Base-by-base conservation (phyloP, 176 grass and related monocot species). In the Echinochloa phyllopogon region DNA sequence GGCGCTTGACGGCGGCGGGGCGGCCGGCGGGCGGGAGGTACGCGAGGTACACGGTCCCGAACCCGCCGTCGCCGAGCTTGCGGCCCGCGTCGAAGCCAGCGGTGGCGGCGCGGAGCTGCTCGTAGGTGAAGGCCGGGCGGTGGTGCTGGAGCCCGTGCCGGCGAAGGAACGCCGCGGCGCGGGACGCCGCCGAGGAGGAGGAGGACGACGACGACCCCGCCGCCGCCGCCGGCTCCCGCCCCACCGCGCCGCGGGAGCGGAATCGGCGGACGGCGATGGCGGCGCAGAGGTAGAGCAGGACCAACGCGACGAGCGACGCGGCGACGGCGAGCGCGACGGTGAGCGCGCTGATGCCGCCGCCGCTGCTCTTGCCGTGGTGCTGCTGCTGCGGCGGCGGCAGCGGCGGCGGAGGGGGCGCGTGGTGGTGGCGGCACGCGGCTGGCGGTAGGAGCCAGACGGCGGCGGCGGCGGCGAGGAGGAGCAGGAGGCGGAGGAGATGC, bases 21-120 rank as follows among this genome's bases (percentile, higher is more conserved):
- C 86, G 83, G 33, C 90, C 92, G 14, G 79, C 64, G 29, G 83
- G 86, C 37, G 86, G 82, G 75, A 97, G 85, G 81, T 89, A 62
- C 0, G 63, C 95, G 36, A 94, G 88, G 84, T 87, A 97, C 3
- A 97, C 95, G 1, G 95, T 87, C 24, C 95, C 92, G 62, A 97
- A 97, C 7, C 95, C 90, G 4, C 95, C 95, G 80, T 97, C 90
- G 3, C 92, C 95, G 72, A 97, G 91, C 91, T 97, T 97, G 10
- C 90, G 90, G 45, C 11, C 70, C 3, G 65, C 56, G 75, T 97
- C 92, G 68, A 97, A 97, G 6, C 89, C 88, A 9, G 77, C 87
- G 10, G 95, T 97, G 59, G 95, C 92, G 6, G 85, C 79, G 69
- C 81, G 81, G 48, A 97, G 84, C 91, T 94, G 92, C 55, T 97